Percentiles rank a stretch among this genome's conserved stretches.
Evolutionary conservation across 1,139 yeast species (phyloP).

Genomic region (Casaregolazyma lundiana): DNA sequence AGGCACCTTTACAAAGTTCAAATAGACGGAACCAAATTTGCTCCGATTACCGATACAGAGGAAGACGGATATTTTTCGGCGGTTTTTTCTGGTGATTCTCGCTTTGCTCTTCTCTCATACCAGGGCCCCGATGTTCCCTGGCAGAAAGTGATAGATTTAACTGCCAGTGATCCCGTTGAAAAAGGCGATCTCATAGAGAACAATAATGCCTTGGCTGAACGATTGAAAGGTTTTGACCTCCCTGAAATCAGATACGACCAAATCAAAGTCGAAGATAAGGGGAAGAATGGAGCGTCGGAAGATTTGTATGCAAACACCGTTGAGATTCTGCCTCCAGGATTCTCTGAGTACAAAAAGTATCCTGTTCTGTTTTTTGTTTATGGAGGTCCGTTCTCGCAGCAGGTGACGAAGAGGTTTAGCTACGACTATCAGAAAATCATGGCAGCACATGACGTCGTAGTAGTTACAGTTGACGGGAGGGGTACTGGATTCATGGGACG

Average conservation of each 20-base stretch:
- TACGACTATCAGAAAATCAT: conserved; percentile 67
- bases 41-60: conserved; percentile 50
- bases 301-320: conserved; percentile 55
- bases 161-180: conserved; percentile 29
- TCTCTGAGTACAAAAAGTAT: conserved; percentile 49
- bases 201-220: conserved; percentile 29
- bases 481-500: conserved; percentile 94
- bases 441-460: conserved; percentile 69
- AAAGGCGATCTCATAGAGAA: conserved; percentile 36
- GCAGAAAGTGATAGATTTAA: conserved; percentile 51
- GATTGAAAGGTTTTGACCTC: conserved; percentile 40
- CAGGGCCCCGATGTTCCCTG: conserved; percentile 65
- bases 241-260: conserved; percentile 54
- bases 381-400: conserved; percentile 94
- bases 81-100: conserved; percentile 57
- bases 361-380: conserved; percentile 81
- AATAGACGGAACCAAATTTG: conserved; percentile 41
- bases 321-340: conserved; percentile 71
- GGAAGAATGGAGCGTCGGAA: conserved; percentile 33
- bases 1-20: conserved; percentile 52
- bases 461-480: conserved; percentile 84
- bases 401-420: conserved; percentile 49
- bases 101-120: conserved; percentile 50
- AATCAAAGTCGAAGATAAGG: conserved; percentile 40
- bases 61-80: conserved; percentile 64